A percentile compares a stretch with the other conserved stretches of the same genome.
Evolutionary conservation across 2,329 filamentous ascomycete species (phyloP).

Genomic region (Ceratocystis ficicola): DNA sequence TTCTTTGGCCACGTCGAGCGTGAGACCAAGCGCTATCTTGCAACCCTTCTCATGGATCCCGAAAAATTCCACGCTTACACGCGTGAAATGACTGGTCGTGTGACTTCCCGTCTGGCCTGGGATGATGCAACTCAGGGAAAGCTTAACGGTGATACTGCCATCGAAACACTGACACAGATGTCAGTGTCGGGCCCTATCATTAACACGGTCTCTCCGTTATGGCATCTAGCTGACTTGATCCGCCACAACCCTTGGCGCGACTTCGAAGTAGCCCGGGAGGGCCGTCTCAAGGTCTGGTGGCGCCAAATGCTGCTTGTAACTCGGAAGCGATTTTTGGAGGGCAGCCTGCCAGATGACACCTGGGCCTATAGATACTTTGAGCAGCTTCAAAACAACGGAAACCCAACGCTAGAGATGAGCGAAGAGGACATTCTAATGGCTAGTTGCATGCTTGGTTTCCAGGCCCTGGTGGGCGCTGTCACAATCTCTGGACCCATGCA

Average conservation of each 20-base stretch:
- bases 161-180: constrained; percentile 39
- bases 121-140: constrained; percentile 38
- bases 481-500: constrained; percentile 39
- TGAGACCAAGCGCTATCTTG: constrained; percentile 36
- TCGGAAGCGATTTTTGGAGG: constrained; percentile 32
- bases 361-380: constrained; percentile 40
- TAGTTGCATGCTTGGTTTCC: constrained; percentile 41
- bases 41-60: constrained; percentile 37
- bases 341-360: constrained; percentile 35
- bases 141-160: constrained; percentile 36
- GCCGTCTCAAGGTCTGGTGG: constrained; percentile 37
- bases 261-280: constrained; percentile 35
- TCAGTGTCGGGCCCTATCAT: constrained; percentile 41
- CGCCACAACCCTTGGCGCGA: constrained; percentile 37
- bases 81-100: constrained; percentile 39
- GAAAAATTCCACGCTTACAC: constrained; percentile 36
- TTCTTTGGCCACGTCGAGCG: constrained; percentile 40
- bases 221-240: constrained; percentile 33
- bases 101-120: constrained; percentile 41
- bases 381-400: constrained; percentile 33
- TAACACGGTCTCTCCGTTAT: constrained; percentile 40
- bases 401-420: constrained; percentile 32
- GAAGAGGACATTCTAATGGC: constrained; percentile 36
- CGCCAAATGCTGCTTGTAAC: constrained; percentile 32
- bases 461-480: constrained; percentile 40